A percentile compares a stretch with the other conserved stretches of the same genome.
Conservation (phyloP, 2,329 filamentous ascomycete species). For the Colletotrichum nymphaeae region DNA sequence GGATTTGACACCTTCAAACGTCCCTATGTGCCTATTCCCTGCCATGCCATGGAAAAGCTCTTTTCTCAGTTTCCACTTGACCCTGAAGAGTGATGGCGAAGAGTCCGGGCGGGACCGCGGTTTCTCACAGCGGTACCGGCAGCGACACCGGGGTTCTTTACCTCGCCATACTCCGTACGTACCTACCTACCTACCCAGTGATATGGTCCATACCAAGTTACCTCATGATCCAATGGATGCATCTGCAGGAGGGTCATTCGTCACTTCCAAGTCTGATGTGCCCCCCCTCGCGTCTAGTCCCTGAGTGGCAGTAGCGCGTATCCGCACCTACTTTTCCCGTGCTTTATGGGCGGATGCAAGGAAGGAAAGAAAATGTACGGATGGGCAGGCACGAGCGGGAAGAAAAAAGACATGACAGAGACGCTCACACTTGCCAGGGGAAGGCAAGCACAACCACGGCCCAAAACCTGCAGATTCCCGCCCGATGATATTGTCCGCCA, state of each 20-base stretch:
- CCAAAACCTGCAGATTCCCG: slow-evolving; percentile 34
- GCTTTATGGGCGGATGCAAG: background rate
- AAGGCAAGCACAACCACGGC: slow-evolving; percentile 25
- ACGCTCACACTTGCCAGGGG: background rate
- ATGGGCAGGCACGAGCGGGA: background rate
- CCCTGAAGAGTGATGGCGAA: background rate
- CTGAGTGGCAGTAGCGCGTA: slow-evolving; percentile 12
- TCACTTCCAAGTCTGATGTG: slow-evolving; percentile 21
- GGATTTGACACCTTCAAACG: background rate
- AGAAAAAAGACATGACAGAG: slow-evolving; percentile 9
- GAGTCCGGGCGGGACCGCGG: background rate
- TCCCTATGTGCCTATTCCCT: background rate
- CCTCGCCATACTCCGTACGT: background rate
- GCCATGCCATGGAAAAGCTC: background rate
- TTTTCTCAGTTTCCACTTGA: background rate
- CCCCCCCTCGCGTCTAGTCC: slow-evolving; percentile 5
- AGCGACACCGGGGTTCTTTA: background rate
- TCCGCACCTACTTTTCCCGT: background rate
- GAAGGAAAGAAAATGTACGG: background rate
- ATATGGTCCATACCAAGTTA: background rate
- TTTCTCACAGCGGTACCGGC: background rate
- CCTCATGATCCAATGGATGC: slow-evolving; percentile 28
- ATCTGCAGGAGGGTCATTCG: slow-evolving; percentile 33
- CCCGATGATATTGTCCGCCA: slow-evolving; percentile 20
- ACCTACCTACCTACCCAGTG: too few species aligned